A percentile compares a stretch with the other conserved stretches of the same genome.
phyloP scores from a whole-genome alignment of 805 yeast species.

The Tetrapisispora namnaoensis region DNA sequence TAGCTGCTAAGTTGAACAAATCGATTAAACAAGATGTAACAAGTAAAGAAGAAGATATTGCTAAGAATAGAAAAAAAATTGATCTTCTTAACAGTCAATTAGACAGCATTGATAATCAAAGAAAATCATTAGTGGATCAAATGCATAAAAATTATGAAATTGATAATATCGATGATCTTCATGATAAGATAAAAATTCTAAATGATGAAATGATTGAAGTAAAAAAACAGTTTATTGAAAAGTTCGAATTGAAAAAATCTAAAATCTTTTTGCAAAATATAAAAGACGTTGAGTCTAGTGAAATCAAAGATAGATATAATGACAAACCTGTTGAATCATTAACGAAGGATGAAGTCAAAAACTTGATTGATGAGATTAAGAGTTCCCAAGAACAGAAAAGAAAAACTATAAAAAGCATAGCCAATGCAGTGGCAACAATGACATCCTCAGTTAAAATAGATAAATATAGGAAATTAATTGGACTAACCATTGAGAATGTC shows the following conservation, averaged over 20 bases:
- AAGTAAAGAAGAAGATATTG: neutral
- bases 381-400: neutral
- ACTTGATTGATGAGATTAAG: neutral
- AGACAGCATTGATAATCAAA: neutral
- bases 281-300: neutral
- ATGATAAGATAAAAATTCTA: neutral
- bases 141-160: neutral
- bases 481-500: constrained; percentile 67
- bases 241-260: neutral
- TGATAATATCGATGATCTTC: neutral
- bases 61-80: neutral
- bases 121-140: neutral
- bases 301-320: neutral
- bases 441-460: constrained; percentile 49
- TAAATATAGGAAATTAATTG: constrained; percentile 74
- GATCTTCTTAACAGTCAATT: neutral
- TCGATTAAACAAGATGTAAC: neutral
- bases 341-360: neutral
- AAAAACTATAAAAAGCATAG: constrained; percentile 35
- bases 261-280: neutral
- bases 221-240: neutral
- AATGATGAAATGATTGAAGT: neutral
- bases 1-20: neutral
- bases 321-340: neutral
- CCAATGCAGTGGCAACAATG: constrained; percentile 38